phyloP scores from a whole-genome alignment of 2,329 filamentous ascomycete species.

The Nigrospora oryzae region DNA sequence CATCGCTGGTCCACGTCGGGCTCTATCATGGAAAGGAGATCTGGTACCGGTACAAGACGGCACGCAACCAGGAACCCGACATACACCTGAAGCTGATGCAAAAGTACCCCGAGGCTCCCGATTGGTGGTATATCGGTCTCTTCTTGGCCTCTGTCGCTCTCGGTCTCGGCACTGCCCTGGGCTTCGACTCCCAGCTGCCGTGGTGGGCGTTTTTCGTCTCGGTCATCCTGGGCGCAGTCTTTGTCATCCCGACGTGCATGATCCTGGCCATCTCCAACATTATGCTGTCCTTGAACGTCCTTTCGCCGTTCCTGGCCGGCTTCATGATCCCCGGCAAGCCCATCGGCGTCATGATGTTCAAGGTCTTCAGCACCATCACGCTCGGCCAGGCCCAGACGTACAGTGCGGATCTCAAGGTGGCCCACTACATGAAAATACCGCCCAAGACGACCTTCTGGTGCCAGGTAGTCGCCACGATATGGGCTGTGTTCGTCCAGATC shows the following conservation, averaged over 20 bases:
- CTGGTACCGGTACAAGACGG: slow-evolving; percentile 33
- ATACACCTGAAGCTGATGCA: slow-evolving; percentile 43
- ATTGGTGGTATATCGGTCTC: slow-evolving; percentile 45
- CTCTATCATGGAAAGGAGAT: slow-evolving; percentile 33
- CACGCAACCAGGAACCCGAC: slow-evolving; percentile 38
- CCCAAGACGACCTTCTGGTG: slow-evolving; percentile 40
- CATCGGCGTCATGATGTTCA: slow-evolving; percentile 49
- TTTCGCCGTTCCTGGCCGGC: slow-evolving; percentile 45
- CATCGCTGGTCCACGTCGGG: slow-evolving; percentile 27
- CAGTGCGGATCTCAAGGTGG: slow-evolving; percentile 24
- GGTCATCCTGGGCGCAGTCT: slow-evolving; percentile 34
- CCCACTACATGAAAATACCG: slow-evolving; percentile 30
- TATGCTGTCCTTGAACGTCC: slow-evolving; percentile 39
- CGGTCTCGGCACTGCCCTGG: slow-evolving; percentile 31
- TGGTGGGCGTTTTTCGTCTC: slow-evolving; percentile 47
- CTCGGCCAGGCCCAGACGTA: slow-evolving; percentile 27
- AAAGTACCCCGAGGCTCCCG: slow-evolving; percentile 41
- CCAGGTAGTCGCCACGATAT: slow-evolving; percentile 39
- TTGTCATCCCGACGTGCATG: slow-evolving; percentile 36
- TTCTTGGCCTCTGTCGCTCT: slow-evolving; percentile 37
- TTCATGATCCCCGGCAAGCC: slow-evolving; percentile 51
- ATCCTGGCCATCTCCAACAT: slow-evolving; percentile 44
- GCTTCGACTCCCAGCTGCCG: slow-evolving; percentile 37
- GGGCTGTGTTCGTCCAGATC: slow-evolving; percentile 38
- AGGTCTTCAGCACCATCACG: slow-evolving; percentile 34